Evolutionary conservation across 2,329 filamentous ascomycete genomes (phyloP).

Genomic region (Botryosphaeria dothidea): DNA sequence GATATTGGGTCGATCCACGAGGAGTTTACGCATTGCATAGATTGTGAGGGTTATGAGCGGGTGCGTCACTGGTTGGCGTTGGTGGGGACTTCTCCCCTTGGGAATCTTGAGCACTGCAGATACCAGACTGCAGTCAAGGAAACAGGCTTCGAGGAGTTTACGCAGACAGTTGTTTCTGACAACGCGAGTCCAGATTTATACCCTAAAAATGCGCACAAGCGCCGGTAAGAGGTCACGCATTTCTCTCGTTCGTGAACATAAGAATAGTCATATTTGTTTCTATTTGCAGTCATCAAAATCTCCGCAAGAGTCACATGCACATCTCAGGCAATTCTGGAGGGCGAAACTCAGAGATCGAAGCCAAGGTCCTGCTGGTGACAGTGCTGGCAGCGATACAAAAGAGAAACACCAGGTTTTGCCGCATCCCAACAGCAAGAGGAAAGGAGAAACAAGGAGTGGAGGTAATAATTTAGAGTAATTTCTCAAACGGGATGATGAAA

Average conservation of each 20-base stretch:
- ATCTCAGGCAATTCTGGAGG: too few species aligned
- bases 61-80: conserved; percentile 16
- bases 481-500: too few species aligned
- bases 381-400: too few species aligned
- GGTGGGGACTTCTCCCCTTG: not conserved
- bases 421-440: too few species aligned
- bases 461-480: too few species aligned
- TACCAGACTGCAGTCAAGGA: not conserved
- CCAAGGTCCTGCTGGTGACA: too few species aligned
- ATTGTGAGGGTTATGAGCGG: not conserved
- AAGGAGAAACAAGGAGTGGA: too few species aligned
- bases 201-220: not conserved
- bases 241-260: not conserved
- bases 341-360: too few species aligned
- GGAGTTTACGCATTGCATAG: not conserved
- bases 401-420: too few species aligned
- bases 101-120: not conserved
- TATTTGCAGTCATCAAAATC: not conserved
- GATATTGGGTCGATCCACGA: not conserved
- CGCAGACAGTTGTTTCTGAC: not conserved
- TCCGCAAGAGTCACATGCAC: not conserved
- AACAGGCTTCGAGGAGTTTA: not conserved
- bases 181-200: not conserved
- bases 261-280: not conserved
- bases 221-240: not conserved